phyloP scores from a whole-genome alignment of 73 alveolate genomes.

The Blepharisma japonicum region DNA sequence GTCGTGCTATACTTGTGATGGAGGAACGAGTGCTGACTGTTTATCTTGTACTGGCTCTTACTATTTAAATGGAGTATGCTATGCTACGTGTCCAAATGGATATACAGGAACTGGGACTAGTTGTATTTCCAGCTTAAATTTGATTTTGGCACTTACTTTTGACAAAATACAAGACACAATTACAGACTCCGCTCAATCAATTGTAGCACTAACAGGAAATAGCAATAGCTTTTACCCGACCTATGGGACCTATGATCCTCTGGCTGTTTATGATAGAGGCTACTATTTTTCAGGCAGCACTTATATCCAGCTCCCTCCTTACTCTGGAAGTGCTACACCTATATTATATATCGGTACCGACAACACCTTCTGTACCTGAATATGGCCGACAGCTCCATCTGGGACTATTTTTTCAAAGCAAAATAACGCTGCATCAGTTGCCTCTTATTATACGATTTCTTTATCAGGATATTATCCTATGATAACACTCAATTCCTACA shows the following conservation, averaged over 20 bases:
- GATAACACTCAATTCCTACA: not conserved
- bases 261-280: constrained; percentile 16
- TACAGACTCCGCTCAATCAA: too few relatives aligned
- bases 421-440: not conserved
- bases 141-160: too few relatives aligned
- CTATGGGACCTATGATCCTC: constrained; percentile 14
- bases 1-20: not conserved
- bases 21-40: not conserved
- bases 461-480: not conserved
- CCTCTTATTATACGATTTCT: not conserved
- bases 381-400: not conserved
- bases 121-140: too few relatives aligned
- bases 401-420: constrained; percentile 24
- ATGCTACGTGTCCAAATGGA: too few relatives aligned
- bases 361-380: not conserved
- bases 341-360: not conserved
- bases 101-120: too few relatives aligned
- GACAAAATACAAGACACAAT: too few relatives aligned
- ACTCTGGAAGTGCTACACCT: not conserved
- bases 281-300: constrained; percentile 8
- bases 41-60: too few relatives aligned
- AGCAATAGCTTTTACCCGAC: not conserved
- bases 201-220: not conserved
- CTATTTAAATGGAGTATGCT: too few relatives aligned
- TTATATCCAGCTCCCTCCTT: constrained; percentile 14